Percentiles rank a stretch among this genome's conserved stretches.
Evolutionary conservation across 2,329 filamentous ascomycete species (phyloP).

Genomic region (Zasmidium citrigriseum): DNA sequence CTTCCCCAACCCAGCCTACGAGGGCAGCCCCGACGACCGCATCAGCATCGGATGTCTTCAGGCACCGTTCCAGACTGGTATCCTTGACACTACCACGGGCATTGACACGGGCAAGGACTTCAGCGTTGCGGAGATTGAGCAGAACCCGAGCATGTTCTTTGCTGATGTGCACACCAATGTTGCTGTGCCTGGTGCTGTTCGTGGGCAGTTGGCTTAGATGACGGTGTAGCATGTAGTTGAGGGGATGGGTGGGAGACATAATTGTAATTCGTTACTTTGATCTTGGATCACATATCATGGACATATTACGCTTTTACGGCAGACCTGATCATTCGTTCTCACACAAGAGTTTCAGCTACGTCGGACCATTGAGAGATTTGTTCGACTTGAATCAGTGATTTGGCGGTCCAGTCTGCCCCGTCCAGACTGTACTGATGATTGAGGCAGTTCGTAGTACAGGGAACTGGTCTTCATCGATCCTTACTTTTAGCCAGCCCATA

Average conservation of each 20-base stretch:
- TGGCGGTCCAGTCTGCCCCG: no score
- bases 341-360: no score
- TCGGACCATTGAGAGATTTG: no score
- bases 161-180: slow-evolving; percentile 55
- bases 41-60: slow-evolving; percentile 46
- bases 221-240: background rate
- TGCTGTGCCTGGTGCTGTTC: slow-evolving; percentile 53
- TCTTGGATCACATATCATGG: background rate
- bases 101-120: slow-evolving; percentile 52
- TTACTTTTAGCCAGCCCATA: no score
- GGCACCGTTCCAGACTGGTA: slow-evolving; percentile 48
- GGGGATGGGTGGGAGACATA: background rate
- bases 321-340: no score
- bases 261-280: background rate
- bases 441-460: no score
- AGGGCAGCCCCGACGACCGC: slow-evolving; percentile 1
- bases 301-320: no score
- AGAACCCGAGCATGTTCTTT: slow-evolving; percentile 54
- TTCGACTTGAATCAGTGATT: no score
- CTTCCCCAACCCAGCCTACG: slow-evolving; percentile 49
- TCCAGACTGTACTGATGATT: no score
- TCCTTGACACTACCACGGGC: slow-evolving; percentile 36
- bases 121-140: slow-evolving; percentile 53
- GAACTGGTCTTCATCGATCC: no score
- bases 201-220: slow-evolving; percentile 48